Evolutionary conservation across 345 rosid genomes (phyloP).

Genomic region (Gossypium stocksii): DNA sequence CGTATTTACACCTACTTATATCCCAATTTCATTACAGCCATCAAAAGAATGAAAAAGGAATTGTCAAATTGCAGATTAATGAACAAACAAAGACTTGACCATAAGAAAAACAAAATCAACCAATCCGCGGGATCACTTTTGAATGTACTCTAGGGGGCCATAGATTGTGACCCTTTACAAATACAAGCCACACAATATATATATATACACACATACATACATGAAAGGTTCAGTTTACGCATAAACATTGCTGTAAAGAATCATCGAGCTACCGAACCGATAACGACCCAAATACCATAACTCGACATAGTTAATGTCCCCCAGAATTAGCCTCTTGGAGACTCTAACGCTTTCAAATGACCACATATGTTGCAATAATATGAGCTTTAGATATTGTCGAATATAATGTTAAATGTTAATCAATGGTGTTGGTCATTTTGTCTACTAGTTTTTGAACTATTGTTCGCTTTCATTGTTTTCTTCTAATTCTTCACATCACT

Average conservation of each 20-base stretch:
- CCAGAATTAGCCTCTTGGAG: background rate
- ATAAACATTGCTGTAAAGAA: background rate
- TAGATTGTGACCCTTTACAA: background rate
- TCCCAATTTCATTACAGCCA: background rate
- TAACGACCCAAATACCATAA: background rate
- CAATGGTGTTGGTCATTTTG: background rate
- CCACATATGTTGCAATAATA: background rate
- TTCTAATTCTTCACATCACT: no score
- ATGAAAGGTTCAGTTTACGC: background rate
- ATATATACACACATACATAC: no score
- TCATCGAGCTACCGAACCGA: background rate
- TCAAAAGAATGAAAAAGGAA: background rate
- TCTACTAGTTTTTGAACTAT: background rate
- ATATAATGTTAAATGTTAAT: background rate
- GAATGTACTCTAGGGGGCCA: background rate
- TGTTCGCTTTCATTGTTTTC: background rate
- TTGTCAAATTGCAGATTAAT: background rate
- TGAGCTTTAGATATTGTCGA: no score
- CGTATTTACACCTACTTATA: background rate
- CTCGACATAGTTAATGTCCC: background rate
- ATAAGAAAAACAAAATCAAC: background rate
- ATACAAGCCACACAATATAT: background rate
- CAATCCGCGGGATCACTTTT: background rate
- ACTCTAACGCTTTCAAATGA: background rate
- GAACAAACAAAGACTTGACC: conserved; percentile 2